phyloP scores from a whole-genome alignment of 2,329 filamentous ascomycete species.

The Fusarium xylarioides region DNA sequence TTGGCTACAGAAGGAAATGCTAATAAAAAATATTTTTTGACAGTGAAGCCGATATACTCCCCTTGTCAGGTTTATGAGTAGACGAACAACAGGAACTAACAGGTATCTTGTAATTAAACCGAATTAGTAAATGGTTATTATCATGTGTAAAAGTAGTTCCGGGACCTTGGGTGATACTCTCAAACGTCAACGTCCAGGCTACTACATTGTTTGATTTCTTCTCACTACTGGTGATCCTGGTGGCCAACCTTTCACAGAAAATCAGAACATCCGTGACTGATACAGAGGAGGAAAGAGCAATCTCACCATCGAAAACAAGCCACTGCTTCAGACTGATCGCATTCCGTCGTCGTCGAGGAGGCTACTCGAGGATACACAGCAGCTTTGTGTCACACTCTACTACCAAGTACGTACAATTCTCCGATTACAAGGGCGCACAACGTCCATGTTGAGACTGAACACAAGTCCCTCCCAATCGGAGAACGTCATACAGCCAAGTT shows the following conservation, averaged over 20 bases:
- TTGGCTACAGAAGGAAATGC: no score
- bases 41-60: background rate
- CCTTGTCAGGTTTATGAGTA: background rate
- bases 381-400: constrained; percentile 21
- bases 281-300: background rate
- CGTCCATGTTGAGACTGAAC: constrained; percentile 1
- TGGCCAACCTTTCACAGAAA: background rate
- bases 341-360: background rate
- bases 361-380: constrained; percentile 10
- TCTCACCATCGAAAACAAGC: constrained; percentile 6
- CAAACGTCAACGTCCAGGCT: constrained; percentile 9
- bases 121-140: no score
- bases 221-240: background rate
- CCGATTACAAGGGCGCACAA: constrained; percentile 5
- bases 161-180: constrained; percentile 5
- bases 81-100: no score
- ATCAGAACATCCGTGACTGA: background rate
- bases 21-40: no score
- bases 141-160: background rate
- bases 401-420: constrained; percentile 29
- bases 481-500: constrained; percentile 15
- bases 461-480: constrained; percentile 15
- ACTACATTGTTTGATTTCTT: background rate
- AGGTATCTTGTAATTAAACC: background rate
- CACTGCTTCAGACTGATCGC: background rate